Percentiles rank a stretch among this genome's conserved stretches.
These are phyloP conservation scores for Pythium oligandrum DNA, from an alignment of 352 stramenopile species.

Conservation along the genomic window DNA sequence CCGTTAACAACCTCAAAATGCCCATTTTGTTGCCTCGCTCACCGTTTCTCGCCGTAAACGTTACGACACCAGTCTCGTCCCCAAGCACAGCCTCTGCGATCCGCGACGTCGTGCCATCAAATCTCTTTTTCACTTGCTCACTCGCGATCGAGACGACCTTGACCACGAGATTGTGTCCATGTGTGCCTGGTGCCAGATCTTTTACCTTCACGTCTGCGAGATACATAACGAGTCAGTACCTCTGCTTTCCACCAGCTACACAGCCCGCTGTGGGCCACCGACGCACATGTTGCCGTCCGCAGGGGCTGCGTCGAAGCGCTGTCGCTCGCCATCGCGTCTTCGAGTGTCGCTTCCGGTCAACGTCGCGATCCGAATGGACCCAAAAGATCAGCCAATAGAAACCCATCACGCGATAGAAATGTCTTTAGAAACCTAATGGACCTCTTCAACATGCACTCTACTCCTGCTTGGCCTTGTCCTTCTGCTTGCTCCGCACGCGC, in stretches of 20 bases:
- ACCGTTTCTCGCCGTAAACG: slow-evolving; percentile 80
- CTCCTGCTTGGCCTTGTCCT: slow-evolving; percentile 3
- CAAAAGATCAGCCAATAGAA: too few species aligned
- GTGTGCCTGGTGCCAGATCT: slow-evolving; percentile 64
- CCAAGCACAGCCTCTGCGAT: slow-evolving; percentile 74
- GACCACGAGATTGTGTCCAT: slow-evolving; percentile 80
- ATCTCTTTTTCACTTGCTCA: slow-evolving; percentile 62
- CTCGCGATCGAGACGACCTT: slow-evolving; percentile 59
- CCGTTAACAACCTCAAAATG: slow-evolving; percentile 5
- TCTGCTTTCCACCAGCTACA: not conserved
- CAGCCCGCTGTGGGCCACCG: not conserved
- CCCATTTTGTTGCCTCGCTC: not conserved
- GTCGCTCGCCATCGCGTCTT: slow-evolving; percentile 1
- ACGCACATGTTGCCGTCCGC: slow-evolving; percentile 20
- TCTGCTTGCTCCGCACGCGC: slow-evolving; percentile 17
- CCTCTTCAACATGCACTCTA: slow-evolving; percentile 2
- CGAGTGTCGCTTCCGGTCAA: slow-evolving; percentile 1
- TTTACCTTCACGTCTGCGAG: slow-evolving; percentile 68
- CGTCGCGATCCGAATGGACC: not conserved
- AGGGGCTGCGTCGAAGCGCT: slow-evolving; percentile 3
- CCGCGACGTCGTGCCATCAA: slow-evolving; percentile 56
- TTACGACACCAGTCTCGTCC: slow-evolving; percentile 81
- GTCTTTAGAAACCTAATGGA: slow-evolving; percentile 2
- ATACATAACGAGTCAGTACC: too few species aligned
- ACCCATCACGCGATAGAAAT: not conserved